These are phyloP conservation scores for Kluyveromyces nonfermentans DNA, from an alignment of 805 yeast species.

Conservation along the genomic window DNA sequence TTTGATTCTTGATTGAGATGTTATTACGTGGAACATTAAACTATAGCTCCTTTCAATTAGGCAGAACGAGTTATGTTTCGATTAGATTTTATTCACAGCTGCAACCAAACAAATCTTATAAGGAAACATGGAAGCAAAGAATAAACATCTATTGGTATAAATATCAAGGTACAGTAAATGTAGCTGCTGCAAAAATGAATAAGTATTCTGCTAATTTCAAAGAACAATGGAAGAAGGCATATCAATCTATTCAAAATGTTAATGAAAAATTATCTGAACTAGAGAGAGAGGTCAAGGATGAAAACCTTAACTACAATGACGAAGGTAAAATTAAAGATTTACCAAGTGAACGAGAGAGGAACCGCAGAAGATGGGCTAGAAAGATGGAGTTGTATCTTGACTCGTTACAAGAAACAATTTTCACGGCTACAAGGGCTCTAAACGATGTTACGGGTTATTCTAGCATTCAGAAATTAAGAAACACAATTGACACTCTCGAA, in stretches of 20 bases:
- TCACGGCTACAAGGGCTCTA: constrained; percentile 55
- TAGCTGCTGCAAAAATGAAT: constrained; percentile 6
- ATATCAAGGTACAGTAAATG: constrained; percentile 8
- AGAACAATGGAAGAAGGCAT: constrained; percentile 23
- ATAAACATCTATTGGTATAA: constrained; percentile 11
- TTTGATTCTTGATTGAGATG: not conserved
- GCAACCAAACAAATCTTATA: not conserved
- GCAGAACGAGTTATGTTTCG: not conserved
- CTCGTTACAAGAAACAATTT: constrained; percentile 47
- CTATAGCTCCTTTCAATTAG: not conserved
- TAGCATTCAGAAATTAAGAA: constrained; percentile 61
- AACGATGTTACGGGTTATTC: constrained; percentile 92
- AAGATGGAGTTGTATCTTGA: constrained; percentile 41
- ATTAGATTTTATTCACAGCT: not conserved
- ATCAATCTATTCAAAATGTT: constrained; percentile 29
- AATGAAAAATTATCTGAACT: constrained; percentile 30
- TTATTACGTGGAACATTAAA: not conserved
- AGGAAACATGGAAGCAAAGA: constrained; percentile 2
- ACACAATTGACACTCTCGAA: constrained; percentile 50
- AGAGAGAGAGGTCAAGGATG: constrained; percentile 29
- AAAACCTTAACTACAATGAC: constrained; percentile 26
- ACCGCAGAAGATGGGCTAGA: constrained; percentile 34
- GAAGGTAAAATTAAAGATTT: constrained; percentile 28
- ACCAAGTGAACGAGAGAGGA: constrained; percentile 38
- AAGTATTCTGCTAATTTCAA: constrained; percentile 12